Base-by-base conservation (phyloP, 768 basidiomycete species). In the Lactifluus volemus region DNA sequence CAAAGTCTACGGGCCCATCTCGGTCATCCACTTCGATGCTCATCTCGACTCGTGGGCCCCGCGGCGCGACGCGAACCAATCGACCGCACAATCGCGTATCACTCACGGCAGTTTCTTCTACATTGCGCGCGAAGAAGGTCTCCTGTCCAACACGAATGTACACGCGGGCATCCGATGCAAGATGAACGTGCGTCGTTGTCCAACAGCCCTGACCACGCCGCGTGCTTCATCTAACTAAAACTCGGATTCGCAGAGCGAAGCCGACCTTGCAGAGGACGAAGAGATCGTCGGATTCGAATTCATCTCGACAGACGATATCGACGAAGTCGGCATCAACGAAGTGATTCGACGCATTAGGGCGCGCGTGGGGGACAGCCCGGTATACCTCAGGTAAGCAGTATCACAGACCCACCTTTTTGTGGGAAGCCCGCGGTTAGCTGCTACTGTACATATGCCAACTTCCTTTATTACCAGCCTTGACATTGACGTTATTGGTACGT, bases 91-190 rank as follows among this genome's bases (percentile, higher is more conserved):
- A 71, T 85, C 83, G 51, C 84, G 77, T 60, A 76, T 92, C 44
- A 93, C 84, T 0, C 92, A 95, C 67, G 92, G 92, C 57, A 88
- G 87, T 1, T 94, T 92, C 76, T 95, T 94, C 75, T 82, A 84
- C 71, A 70, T 88, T 41, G 93, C 93, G 0, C 78, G 79, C 29
- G 80, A 89, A 67, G 89, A 92, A 69, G 88, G 88, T 1, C 77
- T 92, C 44, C 80, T 94, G 78, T 72, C 80, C 38, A 84, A 86
- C 61, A 79, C 81, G 44, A 80, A 88, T 63, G 83, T 95, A 30
- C 93, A 95, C 69, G 93, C 86, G 9, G 92, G 93, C 4, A 87
- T 95, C 63, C 78, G 92, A 48, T 89, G 88, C 73, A 89, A 89
- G 67, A 75, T 94, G 48, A 72, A 67, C 25, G 84, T 82, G 59